Evolutionary conservation across 768 basidiomycete genomes (phyloP).

Genomic region (Termitomyces sp.): DNA sequence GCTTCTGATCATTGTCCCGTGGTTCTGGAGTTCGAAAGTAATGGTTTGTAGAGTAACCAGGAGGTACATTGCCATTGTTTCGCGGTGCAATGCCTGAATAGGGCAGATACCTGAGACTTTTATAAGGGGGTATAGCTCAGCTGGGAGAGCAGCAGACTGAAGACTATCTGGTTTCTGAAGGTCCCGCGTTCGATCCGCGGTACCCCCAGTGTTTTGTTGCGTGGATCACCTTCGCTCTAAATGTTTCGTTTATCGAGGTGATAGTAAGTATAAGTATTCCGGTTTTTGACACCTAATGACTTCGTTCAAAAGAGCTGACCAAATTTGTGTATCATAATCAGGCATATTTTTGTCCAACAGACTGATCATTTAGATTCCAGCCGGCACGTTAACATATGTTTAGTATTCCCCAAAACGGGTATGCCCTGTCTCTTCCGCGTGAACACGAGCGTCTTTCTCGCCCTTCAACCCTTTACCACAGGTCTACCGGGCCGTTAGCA

Average conservation of each 20-base stretch:
- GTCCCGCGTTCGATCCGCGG: conserved; percentile 76
- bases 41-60: neutral
- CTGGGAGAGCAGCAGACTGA: conserved; percentile 71
- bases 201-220: conserved; percentile 48
- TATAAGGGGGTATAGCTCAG: conserved; percentile 55
- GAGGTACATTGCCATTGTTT: neutral
- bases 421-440: conserved; percentile 88
- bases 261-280: no score
- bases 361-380: neutral
- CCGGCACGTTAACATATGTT: neutral
- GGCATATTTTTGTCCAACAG: neutral
- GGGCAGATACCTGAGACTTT: no score
- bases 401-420: conserved; percentile 80
- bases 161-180: conserved; percentile 49
- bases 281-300: no score
- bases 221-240: no score
- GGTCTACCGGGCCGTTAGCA: conserved; percentile 39
- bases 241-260: no score
- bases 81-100: no score
- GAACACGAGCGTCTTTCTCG: conserved; percentile 88
- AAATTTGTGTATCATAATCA: neutral
- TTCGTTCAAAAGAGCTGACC: neutral
- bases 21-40: conserved; percentile 52
- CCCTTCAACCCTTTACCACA: conserved; percentile 88
- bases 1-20: conserved; percentile 87